Conservation (phyloP, 1,284 basidiomycete genomes). For the Trichosporon ovoides region DNA sequence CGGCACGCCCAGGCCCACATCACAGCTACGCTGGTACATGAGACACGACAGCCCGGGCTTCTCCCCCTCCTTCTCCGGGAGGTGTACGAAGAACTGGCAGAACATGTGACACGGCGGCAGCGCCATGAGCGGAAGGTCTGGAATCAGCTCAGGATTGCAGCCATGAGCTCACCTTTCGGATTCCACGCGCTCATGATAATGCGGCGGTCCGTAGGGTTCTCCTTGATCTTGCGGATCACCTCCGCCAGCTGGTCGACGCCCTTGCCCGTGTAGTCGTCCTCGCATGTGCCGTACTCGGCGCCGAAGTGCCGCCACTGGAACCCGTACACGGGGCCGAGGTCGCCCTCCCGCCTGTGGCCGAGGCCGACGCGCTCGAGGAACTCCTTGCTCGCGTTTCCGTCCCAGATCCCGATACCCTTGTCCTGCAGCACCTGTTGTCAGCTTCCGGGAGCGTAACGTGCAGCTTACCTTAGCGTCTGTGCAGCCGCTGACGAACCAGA, state of each 20-base stretch:
- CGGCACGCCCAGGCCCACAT: slow-evolving; percentile 91
- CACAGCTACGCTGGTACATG: slow-evolving; percentile 97
- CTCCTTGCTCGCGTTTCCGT: slow-evolving; percentile 84
- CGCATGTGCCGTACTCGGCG: slow-evolving; percentile 76
- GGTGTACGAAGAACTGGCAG: slow-evolving; percentile 96
- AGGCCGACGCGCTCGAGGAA: slow-evolving; percentile 83
- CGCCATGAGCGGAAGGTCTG: slow-evolving; percentile 90
- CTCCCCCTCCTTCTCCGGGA: slow-evolving; percentile 52
- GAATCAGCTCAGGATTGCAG: not conserved
- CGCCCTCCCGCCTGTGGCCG: slow-evolving; percentile 77
- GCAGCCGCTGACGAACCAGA: slow-evolving; percentile 87
- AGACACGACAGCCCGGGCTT: slow-evolving; percentile 81
- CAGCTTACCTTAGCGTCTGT: slow-evolving; percentile 60
- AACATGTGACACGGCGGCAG: slow-evolving; percentile 98
- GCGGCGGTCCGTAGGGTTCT: slow-evolving; percentile 90
- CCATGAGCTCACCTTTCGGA: slow-evolving; percentile 67
- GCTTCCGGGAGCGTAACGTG: slow-evolving; percentile 23
- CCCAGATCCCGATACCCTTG: slow-evolving; percentile 96
- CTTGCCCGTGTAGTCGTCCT: slow-evolving; percentile 74
- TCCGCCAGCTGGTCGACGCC: slow-evolving; percentile 91
- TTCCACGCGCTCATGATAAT: slow-evolving; percentile 98
- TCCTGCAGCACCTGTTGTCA: slow-evolving; percentile 57
- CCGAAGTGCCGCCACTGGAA: slow-evolving; percentile 99
- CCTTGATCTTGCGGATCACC: slow-evolving; percentile 84
- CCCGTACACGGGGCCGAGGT: slow-evolving; percentile 93